Conservation (phyloP, 805 yeast species). For the Clavispora fructus region DNA sequence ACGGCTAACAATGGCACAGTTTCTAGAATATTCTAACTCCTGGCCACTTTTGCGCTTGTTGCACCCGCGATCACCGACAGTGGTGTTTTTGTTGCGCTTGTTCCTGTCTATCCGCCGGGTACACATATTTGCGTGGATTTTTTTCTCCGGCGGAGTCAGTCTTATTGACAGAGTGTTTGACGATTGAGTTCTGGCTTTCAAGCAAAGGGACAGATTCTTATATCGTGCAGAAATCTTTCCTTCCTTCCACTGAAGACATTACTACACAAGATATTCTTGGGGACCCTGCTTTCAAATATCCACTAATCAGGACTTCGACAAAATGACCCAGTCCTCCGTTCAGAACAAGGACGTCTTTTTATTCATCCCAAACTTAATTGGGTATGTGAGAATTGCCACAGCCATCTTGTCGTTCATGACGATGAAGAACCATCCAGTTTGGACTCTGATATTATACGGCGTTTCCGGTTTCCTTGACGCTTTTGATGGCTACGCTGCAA, state of each 20-base stretch:
- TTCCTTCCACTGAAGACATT: not conserved
- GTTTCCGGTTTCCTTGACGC: slow-evolving; percentile 92
- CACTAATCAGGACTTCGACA: slow-evolving; percentile 3
- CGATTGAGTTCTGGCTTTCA: not conserved
- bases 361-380: slow-evolving; percentile 88
- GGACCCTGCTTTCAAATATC: slow-evolving; percentile 3
- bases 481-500: slow-evolving; percentile 92
- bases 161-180: not conserved
- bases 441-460: slow-evolving; percentile 73
- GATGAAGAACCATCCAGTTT: slow-evolving; percentile 80
- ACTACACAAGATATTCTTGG: not conserved
- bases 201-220: not conserved
- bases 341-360: slow-evolving; percentile 50
- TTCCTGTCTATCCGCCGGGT: not conserved
- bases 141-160: not conserved
- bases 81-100: not conserved
- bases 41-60: not conserved
- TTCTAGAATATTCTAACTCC: no score
- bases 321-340: not conserved
- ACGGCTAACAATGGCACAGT: no score
- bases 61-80: not conserved
- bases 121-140: not conserved
- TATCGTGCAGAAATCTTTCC: not conserved
- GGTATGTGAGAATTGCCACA: slow-evolving; percentile 77
- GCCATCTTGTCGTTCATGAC: slow-evolving; percentile 74